Evolutionary conservation across 192 early-diverging fungal species (phyloP).

Genomic region (Linnemannia elongata): DNA sequence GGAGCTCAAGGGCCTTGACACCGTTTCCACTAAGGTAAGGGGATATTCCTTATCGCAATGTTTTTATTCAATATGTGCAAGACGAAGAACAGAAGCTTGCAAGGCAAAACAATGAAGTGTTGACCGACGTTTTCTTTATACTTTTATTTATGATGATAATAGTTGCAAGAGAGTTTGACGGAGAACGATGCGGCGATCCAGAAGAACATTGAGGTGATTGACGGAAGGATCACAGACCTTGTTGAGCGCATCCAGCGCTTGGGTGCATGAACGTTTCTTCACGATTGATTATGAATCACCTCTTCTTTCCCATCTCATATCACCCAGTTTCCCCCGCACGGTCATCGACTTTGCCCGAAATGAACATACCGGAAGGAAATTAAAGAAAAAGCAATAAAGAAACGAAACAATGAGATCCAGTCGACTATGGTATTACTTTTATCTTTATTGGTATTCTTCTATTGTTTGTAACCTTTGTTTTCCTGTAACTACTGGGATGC

Average conservation of each 20-base stretch:
- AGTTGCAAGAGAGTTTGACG: slow-evolving; percentile 67
- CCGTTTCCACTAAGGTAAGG: slow-evolving; percentile 66
- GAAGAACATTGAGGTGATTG: slow-evolving; percentile 74
- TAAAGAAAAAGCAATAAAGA: not conserved
- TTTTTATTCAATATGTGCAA: too few species aligned
- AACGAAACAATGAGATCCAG: too few species aligned
- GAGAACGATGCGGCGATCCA: slow-evolving; percentile 74
- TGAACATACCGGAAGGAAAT: not conserved
- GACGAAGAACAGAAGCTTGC: too few species aligned
- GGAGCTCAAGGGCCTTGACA: slow-evolving; percentile 73
- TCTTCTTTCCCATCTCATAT: not conserved
- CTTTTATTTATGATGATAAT: slow-evolving; percentile 10
- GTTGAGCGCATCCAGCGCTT: slow-evolving; percentile 65
- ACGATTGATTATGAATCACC: not conserved
- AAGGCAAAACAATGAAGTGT: too few species aligned
- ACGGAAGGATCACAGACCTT: slow-evolving; percentile 75
- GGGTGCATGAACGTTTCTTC: slow-evolving; percentile 28
- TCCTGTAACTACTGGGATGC: not conserved
- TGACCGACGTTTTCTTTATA: not conserved
- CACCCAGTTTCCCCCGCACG: not conserved
- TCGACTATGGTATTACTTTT: too few species aligned
- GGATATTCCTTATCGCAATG: not conserved
- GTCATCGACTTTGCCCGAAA: not conserved
- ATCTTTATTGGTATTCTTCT: not conserved
- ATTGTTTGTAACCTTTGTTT: too few species aligned